phyloP scores from a whole-genome alignment of 129 eudicot species.

The carrot (Daucus carota) region DNA sequence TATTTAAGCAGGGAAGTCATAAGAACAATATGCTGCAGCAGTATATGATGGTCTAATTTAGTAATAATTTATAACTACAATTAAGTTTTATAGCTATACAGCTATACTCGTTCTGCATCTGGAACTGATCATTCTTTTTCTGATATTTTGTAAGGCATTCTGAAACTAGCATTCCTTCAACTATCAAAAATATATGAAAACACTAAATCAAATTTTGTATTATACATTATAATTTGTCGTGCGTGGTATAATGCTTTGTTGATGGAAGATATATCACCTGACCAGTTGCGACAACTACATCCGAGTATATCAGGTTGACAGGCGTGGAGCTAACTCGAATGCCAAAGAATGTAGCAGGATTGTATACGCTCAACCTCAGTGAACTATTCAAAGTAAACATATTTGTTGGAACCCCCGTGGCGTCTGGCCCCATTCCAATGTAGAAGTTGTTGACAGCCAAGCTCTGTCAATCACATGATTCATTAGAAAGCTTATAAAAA shows the following conservation, averaged over 20 bases:
- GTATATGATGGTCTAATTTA: neutral
- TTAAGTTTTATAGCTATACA: neutral
- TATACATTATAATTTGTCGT: neutral
- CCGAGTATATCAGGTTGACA: conserved; percentile 65
- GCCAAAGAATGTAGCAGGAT: conserved; percentile 91
- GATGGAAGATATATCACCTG: conserved; percentile 40
- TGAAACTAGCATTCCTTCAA: neutral
- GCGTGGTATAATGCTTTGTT: neutral
- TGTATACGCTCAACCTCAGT: conserved; percentile 62
- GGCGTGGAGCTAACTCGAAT: conserved; percentile 88
- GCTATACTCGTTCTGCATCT: neutral
- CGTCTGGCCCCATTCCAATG: conserved; percentile 70
- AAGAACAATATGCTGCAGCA: neutral
- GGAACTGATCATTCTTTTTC: neutral
- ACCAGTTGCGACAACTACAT: conserved; percentile 66
- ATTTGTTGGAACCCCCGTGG: conserved; percentile 76
- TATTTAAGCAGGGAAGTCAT: neutral
- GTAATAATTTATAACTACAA: neutral
- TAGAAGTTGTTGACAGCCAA: conserved; percentile 55
- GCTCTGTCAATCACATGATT: conserved; percentile 42
- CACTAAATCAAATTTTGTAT: neutral
- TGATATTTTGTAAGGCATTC: neutral
- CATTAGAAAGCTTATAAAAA: conserved; percentile 1
- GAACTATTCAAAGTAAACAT: conserved; percentile 73
- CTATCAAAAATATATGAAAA: no score